These are phyloP conservation scores for Diospyros kaki DNA, from an alignment of 148 eudicot species.

Conservation along the genomic window DNA sequence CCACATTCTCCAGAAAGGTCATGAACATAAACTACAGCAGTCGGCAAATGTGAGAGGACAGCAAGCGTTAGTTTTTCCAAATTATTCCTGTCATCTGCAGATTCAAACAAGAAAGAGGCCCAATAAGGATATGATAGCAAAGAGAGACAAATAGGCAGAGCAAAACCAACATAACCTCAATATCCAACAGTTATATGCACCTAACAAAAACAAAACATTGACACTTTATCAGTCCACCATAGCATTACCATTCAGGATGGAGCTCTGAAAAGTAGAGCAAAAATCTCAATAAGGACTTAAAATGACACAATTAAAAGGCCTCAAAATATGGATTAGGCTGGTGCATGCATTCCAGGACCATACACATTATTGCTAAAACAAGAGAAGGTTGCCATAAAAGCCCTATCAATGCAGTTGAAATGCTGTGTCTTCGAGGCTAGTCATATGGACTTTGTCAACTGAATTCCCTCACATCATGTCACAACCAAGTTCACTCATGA, in stretches of 20 bases:
- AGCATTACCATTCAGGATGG: neutral
- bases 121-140: neutral
- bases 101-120: slow-evolving; percentile 11
- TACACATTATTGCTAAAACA: neutral
- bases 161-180: neutral
- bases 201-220: neutral
- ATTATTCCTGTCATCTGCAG: slow-evolving; percentile 89
- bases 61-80: slow-evolving; percentile 96
- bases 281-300: neutral
- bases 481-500: neutral
- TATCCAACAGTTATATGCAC: neutral
- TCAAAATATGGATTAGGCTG: neutral
- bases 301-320: neutral
- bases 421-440: too few relatives aligned
- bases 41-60: slow-evolving; percentile 92
- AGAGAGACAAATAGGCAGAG: neutral
- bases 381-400: neutral
- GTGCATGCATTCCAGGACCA: neutral
- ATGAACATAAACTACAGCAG: slow-evolving; percentile 94
- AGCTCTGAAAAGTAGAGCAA: neutral
- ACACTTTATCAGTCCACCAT: neutral
- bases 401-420: neutral
- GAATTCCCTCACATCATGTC: neutral
- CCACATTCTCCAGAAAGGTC: slow-evolving; percentile 99
- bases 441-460: too few relatives aligned